phyloP scores from a whole-genome alignment of 2,329 filamentous ascomycete genomes.

The Thielaviopsis ethacetica region DNA sequence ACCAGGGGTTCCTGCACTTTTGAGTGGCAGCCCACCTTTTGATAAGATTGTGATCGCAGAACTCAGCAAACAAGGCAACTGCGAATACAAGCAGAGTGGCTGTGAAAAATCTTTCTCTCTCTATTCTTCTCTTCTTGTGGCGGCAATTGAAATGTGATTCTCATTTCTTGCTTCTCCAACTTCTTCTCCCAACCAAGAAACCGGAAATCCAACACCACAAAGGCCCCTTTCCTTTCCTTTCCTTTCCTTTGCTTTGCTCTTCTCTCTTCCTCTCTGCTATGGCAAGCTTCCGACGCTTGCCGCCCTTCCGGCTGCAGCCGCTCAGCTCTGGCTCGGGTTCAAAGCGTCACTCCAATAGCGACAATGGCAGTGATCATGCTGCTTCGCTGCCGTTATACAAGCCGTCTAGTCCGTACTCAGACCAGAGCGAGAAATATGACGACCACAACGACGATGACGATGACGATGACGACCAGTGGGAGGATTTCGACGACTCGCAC shows the following conservation, averaged over 20 bases:
- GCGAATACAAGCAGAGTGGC: background rate
- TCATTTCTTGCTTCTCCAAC: conserved; percentile 63
- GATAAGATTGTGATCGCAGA: background rate
- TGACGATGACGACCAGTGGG: conserved; percentile 1
- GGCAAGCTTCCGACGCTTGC: conserved; percentile 10
- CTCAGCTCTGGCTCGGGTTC: background rate
- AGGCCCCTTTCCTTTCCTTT: background rate
- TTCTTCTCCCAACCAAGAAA: conserved; percentile 54
- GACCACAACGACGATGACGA: conserved; percentile 2
- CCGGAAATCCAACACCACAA: conserved; percentile 22
- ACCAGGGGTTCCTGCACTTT: background rate
- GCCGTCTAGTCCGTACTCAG: conserved; percentile 28
- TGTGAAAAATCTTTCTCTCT: background rate
- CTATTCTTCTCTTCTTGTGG: background rate
- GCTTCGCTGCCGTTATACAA: conserved; percentile 14
- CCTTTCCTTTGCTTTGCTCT: background rate
- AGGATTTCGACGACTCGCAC: conserved; percentile 2
- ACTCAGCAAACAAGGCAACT: background rate
- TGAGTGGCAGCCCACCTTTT: background rate
- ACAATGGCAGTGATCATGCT: conserved; percentile 22
- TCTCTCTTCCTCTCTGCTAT: background rate
- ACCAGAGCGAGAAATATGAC: background rate
- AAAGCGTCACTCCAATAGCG: conserved; percentile 16
- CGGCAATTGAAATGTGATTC: conserved; percentile 3
- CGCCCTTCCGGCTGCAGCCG: conserved; percentile 4